Evolutionary conservation across 2,329 filamentous ascomycete species (phyloP).

Genomic region (Xylaria sp.): DNA sequence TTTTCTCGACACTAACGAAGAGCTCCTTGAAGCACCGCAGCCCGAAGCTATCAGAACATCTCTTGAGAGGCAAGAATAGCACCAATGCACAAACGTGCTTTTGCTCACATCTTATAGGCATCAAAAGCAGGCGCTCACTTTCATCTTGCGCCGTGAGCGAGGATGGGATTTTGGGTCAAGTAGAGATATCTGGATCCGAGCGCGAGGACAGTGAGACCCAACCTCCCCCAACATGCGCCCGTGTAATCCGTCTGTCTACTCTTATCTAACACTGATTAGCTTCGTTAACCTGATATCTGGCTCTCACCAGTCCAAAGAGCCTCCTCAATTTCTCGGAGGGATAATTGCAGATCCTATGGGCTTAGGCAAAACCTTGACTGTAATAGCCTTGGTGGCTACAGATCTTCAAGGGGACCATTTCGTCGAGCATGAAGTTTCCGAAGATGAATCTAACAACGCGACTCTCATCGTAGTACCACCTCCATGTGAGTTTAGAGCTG

Average conservation of each 20-base stretch:
- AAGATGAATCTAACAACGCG: not conserved
- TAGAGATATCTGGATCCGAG: too few relatives aligned
- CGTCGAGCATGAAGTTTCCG: too few relatives aligned
- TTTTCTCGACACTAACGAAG: too few relatives aligned
- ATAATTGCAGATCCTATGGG: constrained; percentile 62
- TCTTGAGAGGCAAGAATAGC: too few relatives aligned
- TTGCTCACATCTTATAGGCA: not conserved
- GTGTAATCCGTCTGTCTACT: too few relatives aligned
- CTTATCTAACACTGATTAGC: too few relatives aligned
- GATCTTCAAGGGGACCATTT: constrained; percentile 39
- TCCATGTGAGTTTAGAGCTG: constrained; percentile 5
- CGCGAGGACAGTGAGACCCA: too few relatives aligned
- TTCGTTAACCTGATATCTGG: too few relatives aligned
- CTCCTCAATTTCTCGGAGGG: constrained; percentile 54
- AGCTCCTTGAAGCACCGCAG: too few relatives aligned
- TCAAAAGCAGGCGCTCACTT: constrained; percentile 31
- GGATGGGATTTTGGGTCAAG: constrained; percentile 25
- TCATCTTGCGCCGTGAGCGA: constrained; percentile 21
- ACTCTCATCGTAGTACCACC: constrained; percentile 55
- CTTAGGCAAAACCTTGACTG: constrained; percentile 58
- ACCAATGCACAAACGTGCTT: too few relatives aligned
- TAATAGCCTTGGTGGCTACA: constrained; percentile 53
- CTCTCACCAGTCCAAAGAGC: constrained; percentile 30
- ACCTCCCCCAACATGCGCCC: too few relatives aligned
- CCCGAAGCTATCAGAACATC: too few relatives aligned